phyloP scores from a whole-genome alignment of 148 eudicot genomes.

The Gaultheria prostrata region DNA sequence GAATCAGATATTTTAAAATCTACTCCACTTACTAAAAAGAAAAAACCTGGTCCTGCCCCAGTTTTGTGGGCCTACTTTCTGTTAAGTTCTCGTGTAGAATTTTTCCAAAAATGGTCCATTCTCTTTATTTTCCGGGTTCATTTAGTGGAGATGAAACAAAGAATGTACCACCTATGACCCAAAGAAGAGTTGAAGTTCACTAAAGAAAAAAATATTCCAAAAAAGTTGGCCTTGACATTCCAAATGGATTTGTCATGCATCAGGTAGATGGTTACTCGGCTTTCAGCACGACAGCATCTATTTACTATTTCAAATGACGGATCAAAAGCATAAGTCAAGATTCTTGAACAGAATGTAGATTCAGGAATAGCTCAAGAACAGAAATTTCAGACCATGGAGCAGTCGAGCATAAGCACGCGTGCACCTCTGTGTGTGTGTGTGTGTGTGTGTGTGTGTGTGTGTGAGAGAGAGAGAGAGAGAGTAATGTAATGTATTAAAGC shows the following conservation, averaged over 20 bases:
- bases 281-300: no score
- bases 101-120: background rate
- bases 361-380: background rate
- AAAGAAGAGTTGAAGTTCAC: background rate
- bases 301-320: background rate
- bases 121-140: background rate
- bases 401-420: background rate
- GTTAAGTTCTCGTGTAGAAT: background rate
- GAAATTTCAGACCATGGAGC: background rate
- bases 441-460: background rate
- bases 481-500: background rate
- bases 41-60: background rate
- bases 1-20: background rate
- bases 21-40: background rate
- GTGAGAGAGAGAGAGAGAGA: conserved; percentile 16
- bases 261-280: background rate
- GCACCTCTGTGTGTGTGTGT: no score
- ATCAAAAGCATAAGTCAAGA: background rate
- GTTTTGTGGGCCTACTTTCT: background rate
- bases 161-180: background rate
- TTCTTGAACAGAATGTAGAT: background rate
- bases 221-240: background rate
- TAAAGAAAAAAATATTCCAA: background rate
- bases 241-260: background rate
- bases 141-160: background rate